Evolutionary conservation across 176 grass and related monocot species (phyloP), one percentile per base, ranked within the genome.

Genomic region (Coix lacrymajobi): DNA sequence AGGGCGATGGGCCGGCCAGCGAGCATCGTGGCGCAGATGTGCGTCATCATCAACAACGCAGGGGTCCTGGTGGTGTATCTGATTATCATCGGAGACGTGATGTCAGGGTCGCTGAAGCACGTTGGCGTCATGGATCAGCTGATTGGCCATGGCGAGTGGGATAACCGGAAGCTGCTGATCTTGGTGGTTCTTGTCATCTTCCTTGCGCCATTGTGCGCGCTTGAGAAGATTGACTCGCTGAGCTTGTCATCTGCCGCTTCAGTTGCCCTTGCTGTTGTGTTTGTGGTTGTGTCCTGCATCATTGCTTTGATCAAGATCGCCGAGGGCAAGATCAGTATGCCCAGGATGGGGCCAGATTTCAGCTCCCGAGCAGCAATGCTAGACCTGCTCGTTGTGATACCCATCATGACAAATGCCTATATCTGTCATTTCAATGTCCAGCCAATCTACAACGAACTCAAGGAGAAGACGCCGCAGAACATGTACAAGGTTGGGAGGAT

Each of bases 381-480:
- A 24, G 93, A 99, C 52, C 66, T 99, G 74, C 78, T 99, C 2
- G 96, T 96, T 3, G 96, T 99, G 19, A 90, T 99, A 75, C 96
- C 96, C 15, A 99, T 99, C 69, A 99, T 99, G 96, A 99, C 96
- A 0, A 99, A 99, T 19, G 96, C 96, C 31, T 99, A 44, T 74
- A 75, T 99, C 44, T 99, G 96, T 11, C 96, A 99, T 76, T 99
- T 99, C 76, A 99, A 96, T 15, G 87, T 99, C 14, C 96, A 96
- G 82, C 96, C 96, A 0, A 99, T 99, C 86, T 99, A 99, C 57
- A 99, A 99, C 29, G 96, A 99, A 69, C 93, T 99, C 38, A 94
- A 96, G 83, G 91, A 84, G 58, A 93, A 90, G 83, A 93, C 91
- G 6, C 93, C 96, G 3, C 73, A 73, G 81, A 99, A 89, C 60